A percentile compares a stretch with the other conserved stretches of the same genome.
These are phyloP conservation scores for Aspergillus fischeri DNA, from an alignment of 2,329 filamentous ascomycete species.

Conservation along the genomic window DNA sequence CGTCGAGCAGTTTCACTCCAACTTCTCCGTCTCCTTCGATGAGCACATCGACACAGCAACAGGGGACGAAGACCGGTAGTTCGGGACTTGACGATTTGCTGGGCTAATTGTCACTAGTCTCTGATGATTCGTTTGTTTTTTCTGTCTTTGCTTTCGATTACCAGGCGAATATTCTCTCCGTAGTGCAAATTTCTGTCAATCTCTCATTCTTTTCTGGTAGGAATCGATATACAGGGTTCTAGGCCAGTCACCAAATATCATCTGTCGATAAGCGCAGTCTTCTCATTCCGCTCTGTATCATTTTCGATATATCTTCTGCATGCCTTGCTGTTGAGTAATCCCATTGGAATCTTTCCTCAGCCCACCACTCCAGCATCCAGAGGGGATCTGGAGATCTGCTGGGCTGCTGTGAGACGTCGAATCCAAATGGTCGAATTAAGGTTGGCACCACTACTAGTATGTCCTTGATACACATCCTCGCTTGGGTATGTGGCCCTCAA, in stretches of 20 bases:
- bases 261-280: neutral
- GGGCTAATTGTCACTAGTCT: conserved; percentile 23
- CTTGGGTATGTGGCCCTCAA: too few relatives aligned
- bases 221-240: neutral
- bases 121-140: conserved; percentile 3
- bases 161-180: conserved; percentile 3
- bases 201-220: neutral
- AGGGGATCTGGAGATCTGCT: too few relatives aligned
- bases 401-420: neutral
- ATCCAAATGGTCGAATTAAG: neutral
- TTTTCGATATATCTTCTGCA: neutral
- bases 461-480: neutral
- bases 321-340: neutral
- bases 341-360: neutral
- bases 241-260: neutral
- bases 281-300: neutral
- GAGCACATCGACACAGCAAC: conserved; percentile 26
- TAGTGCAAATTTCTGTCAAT: conserved; percentile 1
- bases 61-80: conserved; percentile 28
- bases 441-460: neutral
- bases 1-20: conserved; percentile 41
- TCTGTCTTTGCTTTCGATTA: neutral
- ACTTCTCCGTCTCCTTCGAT: conserved; percentile 47
- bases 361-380: too few relatives aligned
- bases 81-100: conserved; percentile 40